A percentile compares a stretch with the other conserved stretches of the same genome.
Conservation (phyloP, 2,329 filamentous ascomycete genomes). For the Lojkania enalia region DNA sequence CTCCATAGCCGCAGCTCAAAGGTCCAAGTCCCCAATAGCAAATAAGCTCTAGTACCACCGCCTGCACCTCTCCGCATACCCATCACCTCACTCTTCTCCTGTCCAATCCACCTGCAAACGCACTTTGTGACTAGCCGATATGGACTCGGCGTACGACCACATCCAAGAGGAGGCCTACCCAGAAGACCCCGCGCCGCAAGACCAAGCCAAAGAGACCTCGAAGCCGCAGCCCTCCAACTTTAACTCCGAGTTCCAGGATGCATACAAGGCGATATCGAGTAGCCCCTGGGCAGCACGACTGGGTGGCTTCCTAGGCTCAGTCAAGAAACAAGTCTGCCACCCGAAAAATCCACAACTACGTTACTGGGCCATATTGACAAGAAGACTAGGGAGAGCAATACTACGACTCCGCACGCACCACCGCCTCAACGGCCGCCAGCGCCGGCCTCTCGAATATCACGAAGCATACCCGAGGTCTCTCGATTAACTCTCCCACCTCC, state of each 20-base stretch:
- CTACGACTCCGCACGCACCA: slow-evolving; percentile 74
- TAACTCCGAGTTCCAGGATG: slow-evolving; percentile 89
- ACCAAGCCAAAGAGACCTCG: slow-evolving; percentile 51
- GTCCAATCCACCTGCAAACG: no score
- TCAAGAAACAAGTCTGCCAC: slow-evolving; percentile 80
- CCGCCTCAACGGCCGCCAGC: slow-evolving; percentile 77
- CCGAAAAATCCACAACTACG: no score
- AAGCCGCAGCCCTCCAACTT: slow-evolving; percentile 56
- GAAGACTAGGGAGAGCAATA: slow-evolving; percentile 82
- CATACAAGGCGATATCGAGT: slow-evolving; percentile 88
- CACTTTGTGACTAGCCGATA: no score
- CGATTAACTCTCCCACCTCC: slow-evolving; percentile 50
- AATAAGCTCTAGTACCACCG: no score
- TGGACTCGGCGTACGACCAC: slow-evolving; percentile 98
- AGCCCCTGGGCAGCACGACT: slow-evolving; percentile 90
- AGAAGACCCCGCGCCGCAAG: slow-evolving; percentile 52
- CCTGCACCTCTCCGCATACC: no score
- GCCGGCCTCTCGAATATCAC: slow-evolving; percentile 78
- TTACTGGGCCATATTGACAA: no score
- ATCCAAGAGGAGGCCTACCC: slow-evolving; percentile 78
- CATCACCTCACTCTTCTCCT: no score
- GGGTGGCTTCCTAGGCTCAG: slow-evolving; percentile 84
- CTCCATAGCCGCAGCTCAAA: no score
- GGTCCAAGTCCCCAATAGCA: no score
- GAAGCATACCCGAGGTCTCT: slow-evolving; percentile 73